Base-by-base conservation (phyloP, 352 stramenopile genomes). In the Pythium myriotylum region DNA sequence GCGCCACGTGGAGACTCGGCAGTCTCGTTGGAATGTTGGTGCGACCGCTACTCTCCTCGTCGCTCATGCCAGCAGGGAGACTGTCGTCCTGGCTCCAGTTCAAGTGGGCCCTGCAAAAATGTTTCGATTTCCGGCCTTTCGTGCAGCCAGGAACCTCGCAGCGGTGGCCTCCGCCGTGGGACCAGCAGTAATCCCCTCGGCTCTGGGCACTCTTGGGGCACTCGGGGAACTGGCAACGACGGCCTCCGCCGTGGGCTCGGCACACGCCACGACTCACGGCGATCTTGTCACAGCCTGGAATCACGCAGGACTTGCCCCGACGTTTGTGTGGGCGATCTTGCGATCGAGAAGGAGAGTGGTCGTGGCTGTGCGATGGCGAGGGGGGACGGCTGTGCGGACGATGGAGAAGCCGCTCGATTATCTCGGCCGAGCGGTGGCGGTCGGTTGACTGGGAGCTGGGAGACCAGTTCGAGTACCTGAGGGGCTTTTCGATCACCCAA, bases 181-280 rank as follows among this genome's bases (percentile, higher is more conserved):
- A 75, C 74, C 80, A 86, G 63, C 81, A 90, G 33, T 79, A 81
- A 46, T 84, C 65, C 19, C 79, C 84, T 39, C 76, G 71, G 42
- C 77, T 85, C 65, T 89, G 79, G 8, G 79, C 79, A 14, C 79
- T 68, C 41, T 85, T 86, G 23, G 62, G 33, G 66, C 81, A 91
- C 4, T 67, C 76, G 0, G 29, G 48, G 23, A 79, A 51, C 19
- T 81, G 76, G 63, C 81, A 91, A 10, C 78, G 73, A n/a, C 79
- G 73, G 1, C 81, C 81, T 26, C 81, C 81, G n/a, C 81, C 81
- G 58, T 91, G 81, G 17, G 74, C 72, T 2, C 79, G 76, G 62
- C 79, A 90, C 33, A 86, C 54, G 6, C 81, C 81, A 14, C 77
- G 72, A 50, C 76, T 86, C 50, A 86, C 76, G 3, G 75, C 75